Base-by-base conservation (phyloP, 163 green algal species). In the Scenedesmus sp. region DNA sequence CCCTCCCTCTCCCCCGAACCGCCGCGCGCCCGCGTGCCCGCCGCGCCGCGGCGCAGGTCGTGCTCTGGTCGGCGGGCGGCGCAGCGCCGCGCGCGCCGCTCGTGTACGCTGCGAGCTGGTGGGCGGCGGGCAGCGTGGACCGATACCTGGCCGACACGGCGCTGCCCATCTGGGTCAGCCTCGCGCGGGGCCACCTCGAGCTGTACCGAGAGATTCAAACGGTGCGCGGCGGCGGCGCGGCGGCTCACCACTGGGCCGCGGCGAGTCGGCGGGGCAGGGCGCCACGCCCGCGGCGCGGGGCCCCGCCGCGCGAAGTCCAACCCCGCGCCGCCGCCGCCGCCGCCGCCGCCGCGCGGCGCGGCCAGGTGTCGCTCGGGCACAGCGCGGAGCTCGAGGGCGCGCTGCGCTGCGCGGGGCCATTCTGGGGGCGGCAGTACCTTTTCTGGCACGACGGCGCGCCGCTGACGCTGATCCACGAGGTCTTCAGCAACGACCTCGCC, bases 41-140 rank as follows among this genome's bases (percentile, higher is more conserved):
- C 39, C 10, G 39, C 39, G 10, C 6, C 39, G 39, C 6, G 6
- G 26, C 1, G 2, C 87, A 98, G 87, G 88, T 93, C 50, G 54
- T 91, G 60, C 76, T 88, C 48, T 57, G 83, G 50, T 77, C 54
- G 60, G 44, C 31, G 44, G 26, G 17, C 31, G 3, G 24, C 11
- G 1, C 64, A 7, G 24, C 7, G 0, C 63, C 50, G 28, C 34
- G 29, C 17, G 72, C 75, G 24, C 81, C 92, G 17, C 83, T 98
- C 64, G 95, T 98, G 70, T 98, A 98, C 84, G 95, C 95, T 14
- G 77, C 83, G 5, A 97, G 92, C 6, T 99, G 95, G 95, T 99
- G 95, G 95, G 44, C 28, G 20, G 64, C n/a, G 31, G 51, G 45
- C 39, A 75, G 33, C 5, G 54, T 86, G 22, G 53, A 65, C 34